Evolutionary conservation across 2,329 filamentous ascomycete genomes (phyloP), one percentile per base, ranked within the genome.

Genomic region (Talaromyces sp.): DNA sequence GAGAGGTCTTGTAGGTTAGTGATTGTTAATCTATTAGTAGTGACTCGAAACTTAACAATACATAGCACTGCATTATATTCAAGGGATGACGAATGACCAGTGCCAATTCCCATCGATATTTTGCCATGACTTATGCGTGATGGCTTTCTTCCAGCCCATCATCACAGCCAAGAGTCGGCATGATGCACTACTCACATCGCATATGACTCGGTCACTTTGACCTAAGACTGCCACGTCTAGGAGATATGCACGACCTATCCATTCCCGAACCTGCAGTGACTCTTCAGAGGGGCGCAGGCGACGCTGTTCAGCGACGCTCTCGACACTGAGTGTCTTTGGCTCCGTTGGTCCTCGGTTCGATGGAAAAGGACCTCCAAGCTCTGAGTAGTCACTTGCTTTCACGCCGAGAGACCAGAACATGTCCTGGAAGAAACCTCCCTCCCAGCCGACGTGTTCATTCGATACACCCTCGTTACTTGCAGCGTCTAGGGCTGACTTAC

Each of bases 391-490:
- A 27, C 52, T 57, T 39, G 39, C 56, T 19, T 56, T 33, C 13
- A 60, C 59, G 3, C 90, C 92, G 0, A 96, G 81, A 60, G 88
- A 89, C 87, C 90, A 93, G 77, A 96, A 96, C 78, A 95, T 88
- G 71, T 87, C 85, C 14, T 85, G 84, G 77, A 90, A 96, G 81
- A 96, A 96, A 1, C 92, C 92, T 19, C 92, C 92, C 75, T 96
- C 92, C 92, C 92, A 96, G 35, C 92, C 92, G 47, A 91, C 88
- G 1, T 88, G 85, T 73, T 93, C 89, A 66, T 93, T 90, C 41
- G 90, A 84, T 43, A 48, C 33, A 22, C 27, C 52, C 59, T 16
- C 31, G 13, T 60, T 54, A 13, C 24, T 57, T n/a, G 62, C 69
- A 24, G 67, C 67, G 16, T 71, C 70, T n/a, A 76, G 65, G 84